Evolutionary conservation across 305 asterid species (phyloP), one percentile per base, ranked within the genome.

Genomic region (Fraxinus sp.): DNA sequence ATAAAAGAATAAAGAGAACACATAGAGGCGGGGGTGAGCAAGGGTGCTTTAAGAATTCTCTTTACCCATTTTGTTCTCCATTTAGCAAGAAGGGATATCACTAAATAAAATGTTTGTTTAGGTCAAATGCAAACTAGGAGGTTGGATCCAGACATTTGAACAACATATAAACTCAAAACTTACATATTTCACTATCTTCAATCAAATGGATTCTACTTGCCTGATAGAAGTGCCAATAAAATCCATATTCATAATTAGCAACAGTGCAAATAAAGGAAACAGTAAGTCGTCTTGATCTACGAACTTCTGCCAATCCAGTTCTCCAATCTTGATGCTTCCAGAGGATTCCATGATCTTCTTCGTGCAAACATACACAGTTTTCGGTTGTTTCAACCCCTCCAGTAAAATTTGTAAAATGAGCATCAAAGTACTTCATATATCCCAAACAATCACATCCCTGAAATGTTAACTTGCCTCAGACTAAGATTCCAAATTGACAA

Each of bases 291-390:
- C 99, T 90, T 33, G 99, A 96, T 85, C 99, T 89, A 73, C 98
- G 93, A 82, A 92, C 95, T 89, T 96, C 99, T 10, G 99, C 94
- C 46, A 90, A 78, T 82, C 98, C 98, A 76, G 97, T 94, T 89
- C 99, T 93, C 99, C 99, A 94, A 78, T 96, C 99, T 79, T 96
- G 98, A 90, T 96, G 99, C 91, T 96, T 96, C 99, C 99, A 96
- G 72, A 96, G 91, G 80, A 96, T 91, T 83, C 99, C 99, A 73
- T 93, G 89, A 84, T 96, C 99, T 86, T 96, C 99, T 83, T 96
- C 99, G 80, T 94, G 98, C 93, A 94, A 86, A 86, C 99, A 96
- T 46, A 96, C 99, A 86, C 97, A 96, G 85, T 96, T 94, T 85
- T 96, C 95, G 76, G 86, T 92, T 16, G 98, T 93, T 79, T 96